Evolutionary conservation across 495 filamentous ascomycete genomes (phyloP), one percentile per base, ranked within the genome.

Genomic region (Penicillium cataractarum): DNA sequence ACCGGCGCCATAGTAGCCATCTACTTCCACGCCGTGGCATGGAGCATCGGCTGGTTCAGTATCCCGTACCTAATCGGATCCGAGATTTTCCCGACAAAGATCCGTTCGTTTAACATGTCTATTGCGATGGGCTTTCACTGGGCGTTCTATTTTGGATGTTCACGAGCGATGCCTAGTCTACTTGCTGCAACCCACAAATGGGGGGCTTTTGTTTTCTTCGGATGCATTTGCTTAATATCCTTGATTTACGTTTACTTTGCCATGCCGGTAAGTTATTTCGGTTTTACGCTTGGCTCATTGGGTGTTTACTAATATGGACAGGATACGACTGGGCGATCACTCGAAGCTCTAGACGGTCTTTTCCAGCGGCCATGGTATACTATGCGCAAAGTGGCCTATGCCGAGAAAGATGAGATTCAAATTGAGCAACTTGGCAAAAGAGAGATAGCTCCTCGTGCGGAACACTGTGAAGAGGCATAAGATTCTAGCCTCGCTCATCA

Each of bases 31-130:
- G 85, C 82, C 9, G 71, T 81, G 22, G 85, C 84, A 4, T 91
- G 87, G 86, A 84, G 84, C 3, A 73, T 89, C 8, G 86, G 87
- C 29, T 89, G 85, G 86, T 87, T 87, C 63, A 78, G 74, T 17
- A 86, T 89, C 68, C 87, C 86, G 55, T 90, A 89, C 62, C 78
- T 90, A 4, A 78, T 90, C 56, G 86, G 84, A 50, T 80, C 87
- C 0, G 88, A 91, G 71, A 80, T 90, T 31, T 91, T 86, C 66
- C 87, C 87, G 2, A 74, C 87, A 19, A 67, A 62, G 32, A 73
- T 74, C 29, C 63, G 73, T 3, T 61, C 71, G 0, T 61, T 75
- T 39, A 64, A 65, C 29, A 61, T 68, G 49, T 73, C 70, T 19
- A 67, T 71, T 50, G 49, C 66, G 1, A 73, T 75, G 68, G 59